Base-by-base conservation (phyloP, 768 basidiomycete genomes). In the Boletus fagicola region DNA sequence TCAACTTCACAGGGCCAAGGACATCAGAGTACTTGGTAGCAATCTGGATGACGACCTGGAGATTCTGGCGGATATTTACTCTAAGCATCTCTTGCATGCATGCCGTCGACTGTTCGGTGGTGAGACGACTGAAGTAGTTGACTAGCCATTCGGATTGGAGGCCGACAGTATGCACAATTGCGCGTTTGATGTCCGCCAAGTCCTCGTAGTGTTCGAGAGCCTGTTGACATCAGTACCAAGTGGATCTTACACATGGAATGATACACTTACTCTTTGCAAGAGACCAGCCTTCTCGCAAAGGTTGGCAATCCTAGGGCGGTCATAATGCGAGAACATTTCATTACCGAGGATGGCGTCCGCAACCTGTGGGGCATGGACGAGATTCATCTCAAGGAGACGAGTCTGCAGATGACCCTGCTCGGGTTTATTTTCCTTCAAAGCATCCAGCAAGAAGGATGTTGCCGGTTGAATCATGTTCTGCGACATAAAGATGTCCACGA, bases 391-490 rank as follows among this genome's bases (percentile, higher is more conserved):
- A 47, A 99, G 79, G 15, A 99, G 83, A 58, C 95, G 89, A 0
- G 97, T 99, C 75, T 99, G 97, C 15, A 99, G 78, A 62, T 89
- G 94, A 0, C 86, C 96, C 69, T 99, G 96, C 72, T 99, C 97
- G 0, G 95, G 92, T 70, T 90, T 90, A 79, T 99, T 98, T 54
- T 99, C 97, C 78, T 99, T 98, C 65, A 99, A 80, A 22, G 95
- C 97, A 68, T 98, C 97, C 57, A 99, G 77, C 48, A 98, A 78
- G 87, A 99, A 98, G 1, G 94, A 95, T 0, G 97, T 99, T 6
- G 97, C 97, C 20, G 95, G 96, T 73, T 98, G 97, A 56, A 98
- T 95, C 94, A 98, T 93, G 76, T 98, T 98, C 71, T 97, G 95
- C 0, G 90, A 90, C 94, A 98, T 97, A 80, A 99, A 98, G 66